Base-by-base conservation (phyloP, 2,329 filamentous ascomycete genomes). In the Ophiocordyceps sinensis region DNA sequence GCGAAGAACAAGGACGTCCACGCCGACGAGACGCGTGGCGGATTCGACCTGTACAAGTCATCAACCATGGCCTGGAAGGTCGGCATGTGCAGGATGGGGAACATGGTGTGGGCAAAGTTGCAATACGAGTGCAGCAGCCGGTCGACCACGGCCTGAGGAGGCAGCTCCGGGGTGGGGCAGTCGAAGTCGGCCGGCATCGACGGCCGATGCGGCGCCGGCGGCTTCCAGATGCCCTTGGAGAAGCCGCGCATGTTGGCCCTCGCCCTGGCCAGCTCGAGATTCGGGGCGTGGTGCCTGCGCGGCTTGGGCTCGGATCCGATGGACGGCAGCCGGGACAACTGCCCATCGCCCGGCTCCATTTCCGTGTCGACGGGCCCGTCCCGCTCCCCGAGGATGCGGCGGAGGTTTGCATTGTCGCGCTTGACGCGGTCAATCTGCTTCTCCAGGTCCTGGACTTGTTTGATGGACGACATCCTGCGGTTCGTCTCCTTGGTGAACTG, bases 401-500 rank as follows among this genome's bases (percentile, higher is more conserved):
- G 77, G 32, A 94, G 65, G 45, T 79, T 80, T 42, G 68, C 72
- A 53, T 94, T 88, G 58, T 94, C 84, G 43, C 85, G 78, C 56
- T 80, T 84, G 34, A 91, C 73, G 40, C 81, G 74, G 37, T 82
- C 75, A 53, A 95, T 76, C 61, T 95, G 88, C 61, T 86, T 91
- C 63, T 96, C 89, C 23, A 98, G 70, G 58, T 98, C 91, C 62
- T 96, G 91, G 12, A 96, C 85, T 67, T 95, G 91, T 75, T 96
- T 98, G 65, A 96, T 96, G 2, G 89, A 96, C 15, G 91, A 96
- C 91, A 98, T 98, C 46, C 91, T 79, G 44, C 91, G 76, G 59
- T 98, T 98, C 12, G 91, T 98, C 63, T 98, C 91, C 64, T 98
- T 98, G 39, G 91, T 98, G 58, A 98, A 98, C 56, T 96, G 89